These are phyloP conservation scores for Eimeria sp. DNA, from an alignment of 169 alveolate genomes.

Conservation along the genomic window DNA sequence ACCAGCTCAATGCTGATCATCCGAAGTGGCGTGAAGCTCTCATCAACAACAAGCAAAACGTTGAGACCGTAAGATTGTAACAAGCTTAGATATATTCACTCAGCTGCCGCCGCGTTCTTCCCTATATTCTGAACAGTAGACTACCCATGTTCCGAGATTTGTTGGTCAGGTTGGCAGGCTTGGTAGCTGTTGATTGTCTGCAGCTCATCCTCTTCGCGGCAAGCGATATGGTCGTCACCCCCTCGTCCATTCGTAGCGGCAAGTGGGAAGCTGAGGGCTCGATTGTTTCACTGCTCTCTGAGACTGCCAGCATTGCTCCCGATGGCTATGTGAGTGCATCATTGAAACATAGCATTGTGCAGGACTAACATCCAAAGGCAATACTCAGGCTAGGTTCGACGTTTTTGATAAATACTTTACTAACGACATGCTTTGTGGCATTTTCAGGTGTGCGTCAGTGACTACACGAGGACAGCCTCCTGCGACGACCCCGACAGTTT, in stretches of 20 bases:
- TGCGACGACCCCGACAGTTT: slow-evolving; percentile 78
- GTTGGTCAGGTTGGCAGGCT: neutral
- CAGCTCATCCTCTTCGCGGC: slow-evolving; percentile 82
- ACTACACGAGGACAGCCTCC: slow-evolving; percentile 69
- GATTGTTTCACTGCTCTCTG: slow-evolving; percentile 75
- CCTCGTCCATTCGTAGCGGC: slow-evolving; percentile 38
- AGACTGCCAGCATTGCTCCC: slow-evolving; percentile 66
- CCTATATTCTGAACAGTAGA: neutral
- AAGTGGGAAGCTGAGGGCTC: slow-evolving; percentile 73
- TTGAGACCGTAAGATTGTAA: slow-evolving; percentile 70
- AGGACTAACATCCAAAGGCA: neutral
- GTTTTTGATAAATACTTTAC: neutral
- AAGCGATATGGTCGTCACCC: slow-evolving; percentile 66
- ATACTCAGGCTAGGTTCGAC: neutral
- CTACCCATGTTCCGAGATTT: neutral
- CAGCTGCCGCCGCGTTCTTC: neutral
- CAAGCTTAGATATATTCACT: neutral
- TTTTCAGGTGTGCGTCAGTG: slow-evolving; percentile 80
- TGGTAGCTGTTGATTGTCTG: neutral
- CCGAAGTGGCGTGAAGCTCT: slow-evolving; percentile 76
- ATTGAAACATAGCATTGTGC: neutral
- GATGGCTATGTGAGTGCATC: slow-evolving; percentile 67
- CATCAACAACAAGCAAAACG: slow-evolving; percentile 75
- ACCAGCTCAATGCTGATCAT: slow-evolving; percentile 61
- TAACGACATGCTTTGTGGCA: neutral